Percentiles rank a stretch among this genome's conserved stretches.
Conservation (phyloP, 139 green algal genomes). For the Chlamydomonas sphaeroides region DNA sequence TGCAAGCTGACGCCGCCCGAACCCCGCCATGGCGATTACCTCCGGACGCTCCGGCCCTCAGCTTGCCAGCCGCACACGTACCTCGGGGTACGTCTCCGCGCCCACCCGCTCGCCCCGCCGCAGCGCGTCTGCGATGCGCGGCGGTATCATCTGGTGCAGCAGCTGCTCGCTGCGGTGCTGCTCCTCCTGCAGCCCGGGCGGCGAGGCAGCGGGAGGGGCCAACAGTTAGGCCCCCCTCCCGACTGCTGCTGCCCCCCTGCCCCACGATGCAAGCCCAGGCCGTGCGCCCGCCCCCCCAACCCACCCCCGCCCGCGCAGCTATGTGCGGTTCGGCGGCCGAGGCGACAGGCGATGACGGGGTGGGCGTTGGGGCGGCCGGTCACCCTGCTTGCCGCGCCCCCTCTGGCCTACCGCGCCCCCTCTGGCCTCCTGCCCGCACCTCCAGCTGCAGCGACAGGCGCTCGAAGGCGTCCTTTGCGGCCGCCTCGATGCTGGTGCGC, state of each 20-base stretch:
- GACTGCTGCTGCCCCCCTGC: no score
- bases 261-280: no score
- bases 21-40: no score
- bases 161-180: constrained; percentile 22
- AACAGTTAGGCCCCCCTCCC: no score
- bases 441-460: constrained; percentile 12
- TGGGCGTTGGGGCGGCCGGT: no score
- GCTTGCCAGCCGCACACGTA: no score
- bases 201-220: no score
- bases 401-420: no score
- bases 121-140: constrained; percentile 4
- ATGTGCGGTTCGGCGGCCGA: no score
- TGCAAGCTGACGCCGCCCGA: no score
- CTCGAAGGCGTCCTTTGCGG: constrained; percentile 20
- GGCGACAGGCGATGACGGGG: no score
- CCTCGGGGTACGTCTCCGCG: constrained; percentile 20
- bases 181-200: constrained; percentile 24
- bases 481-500: constrained; percentile 9
- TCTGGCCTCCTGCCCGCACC: neutral
- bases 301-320: neutral
- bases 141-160: constrained; percentile 12
- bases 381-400: neutral
- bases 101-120: neutral
- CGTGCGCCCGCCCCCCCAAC: neutral
- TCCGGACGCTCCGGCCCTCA: no score